phyloP scores from a whole-genome alignment of 345 rosid genomes.

The Combretum micranthum region DNA sequence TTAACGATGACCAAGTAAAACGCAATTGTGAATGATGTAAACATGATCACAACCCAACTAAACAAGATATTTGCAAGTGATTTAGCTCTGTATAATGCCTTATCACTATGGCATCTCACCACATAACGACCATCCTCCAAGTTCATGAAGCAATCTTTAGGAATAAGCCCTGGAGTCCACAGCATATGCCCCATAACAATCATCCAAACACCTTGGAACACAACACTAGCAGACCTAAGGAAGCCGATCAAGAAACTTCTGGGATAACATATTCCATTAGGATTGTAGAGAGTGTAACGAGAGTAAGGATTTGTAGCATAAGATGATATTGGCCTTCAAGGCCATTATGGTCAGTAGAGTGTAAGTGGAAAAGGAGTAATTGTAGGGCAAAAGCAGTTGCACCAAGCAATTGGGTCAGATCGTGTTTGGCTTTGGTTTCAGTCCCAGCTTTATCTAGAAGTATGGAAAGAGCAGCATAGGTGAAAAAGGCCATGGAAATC shows the following conservation, averaged over 20 bases:
- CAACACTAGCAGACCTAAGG: conserved; percentile 48
- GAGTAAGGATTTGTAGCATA: conserved; percentile 43
- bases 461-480: conserved; percentile 18
- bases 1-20: conserved; percentile 31
- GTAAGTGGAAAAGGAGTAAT: conserved; percentile 58
- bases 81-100: conserved; percentile 47
- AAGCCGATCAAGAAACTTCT: conserved; percentile 58
- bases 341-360: conserved; percentile 62
- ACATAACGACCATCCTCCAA: conserved; percentile 52
- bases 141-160: conserved; percentile 59
- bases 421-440: neutral
- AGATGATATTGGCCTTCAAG: conserved; percentile 74
- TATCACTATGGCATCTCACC: conserved; percentile 42
- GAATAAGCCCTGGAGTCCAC: conserved; percentile 52
- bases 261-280: conserved; percentile 46
- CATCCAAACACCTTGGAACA: conserved; percentile 70
- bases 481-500: conserved; percentile 18
- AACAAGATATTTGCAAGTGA: conserved; percentile 57
- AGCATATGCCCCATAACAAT: conserved; percentile 58
- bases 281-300: conserved; percentile 49
- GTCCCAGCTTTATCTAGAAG: conserved; percentile 11
- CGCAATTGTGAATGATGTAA: conserved; percentile 30
- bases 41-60: conserved; percentile 43
- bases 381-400: conserved; percentile 52
- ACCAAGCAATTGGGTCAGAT: neutral